phyloP scores from a whole-genome alignment of 176 grass and related monocot genomes.

The Olyra latifolia region DNA sequence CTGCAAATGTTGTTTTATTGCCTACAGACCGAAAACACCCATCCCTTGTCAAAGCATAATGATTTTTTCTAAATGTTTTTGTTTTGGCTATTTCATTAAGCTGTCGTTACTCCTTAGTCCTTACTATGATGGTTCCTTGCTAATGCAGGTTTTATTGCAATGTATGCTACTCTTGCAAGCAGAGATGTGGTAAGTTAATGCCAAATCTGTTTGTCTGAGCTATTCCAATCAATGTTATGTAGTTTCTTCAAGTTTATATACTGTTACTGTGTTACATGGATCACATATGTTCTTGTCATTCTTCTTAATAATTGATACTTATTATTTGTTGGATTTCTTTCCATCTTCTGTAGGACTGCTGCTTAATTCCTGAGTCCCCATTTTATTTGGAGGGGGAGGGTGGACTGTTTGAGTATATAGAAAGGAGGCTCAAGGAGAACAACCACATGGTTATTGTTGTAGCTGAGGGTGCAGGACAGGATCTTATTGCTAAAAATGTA shows the following conservation, averaged over 20 bases:
- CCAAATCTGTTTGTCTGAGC: background rate
- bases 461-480: conserved; percentile 88
- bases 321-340: conserved; percentile 21
- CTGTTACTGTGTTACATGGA: conserved; percentile 3
- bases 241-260: conserved; percentile 10
- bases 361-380: conserved; percentile 95
- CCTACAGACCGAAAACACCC: conserved; percentile 10
- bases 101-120: conserved; percentile 23
- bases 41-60: background rate
- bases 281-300: background rate
- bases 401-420: conserved; percentile 80
- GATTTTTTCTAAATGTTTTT: background rate
- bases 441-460: conserved; percentile 97
- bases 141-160: conserved; percentile 87
- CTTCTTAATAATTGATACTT: background rate
- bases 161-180: conserved; percentile 98
- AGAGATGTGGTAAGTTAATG: conserved; percentile 85
- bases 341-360: conserved; percentile 67
- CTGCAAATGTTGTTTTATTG: background rate
- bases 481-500: conserved; percentile 87
- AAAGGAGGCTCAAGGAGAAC: conserved; percentile 87
- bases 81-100: background rate
- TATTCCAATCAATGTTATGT: conserved; percentile 15
- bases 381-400: conserved; percentile 94
- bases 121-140: background rate